Percentiles rank a stretch among this genome's conserved stretches.
phyloP scores from a whole-genome alignment of 148 eudicot species.

The Persicaria maculosa region DNA sequence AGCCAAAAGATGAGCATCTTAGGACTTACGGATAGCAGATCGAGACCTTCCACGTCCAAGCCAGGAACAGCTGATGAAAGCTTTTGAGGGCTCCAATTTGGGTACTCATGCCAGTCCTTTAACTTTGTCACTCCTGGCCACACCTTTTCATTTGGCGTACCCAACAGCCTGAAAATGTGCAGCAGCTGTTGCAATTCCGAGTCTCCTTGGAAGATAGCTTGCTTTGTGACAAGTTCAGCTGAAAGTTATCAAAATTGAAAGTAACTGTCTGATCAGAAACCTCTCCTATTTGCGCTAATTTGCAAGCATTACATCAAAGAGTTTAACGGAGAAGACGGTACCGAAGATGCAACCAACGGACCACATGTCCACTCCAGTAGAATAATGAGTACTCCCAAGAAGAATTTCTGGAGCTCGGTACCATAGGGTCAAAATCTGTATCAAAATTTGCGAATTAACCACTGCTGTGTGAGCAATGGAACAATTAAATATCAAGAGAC shows the following conservation, averaged over 20 bases:
- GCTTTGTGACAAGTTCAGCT: constrained; percentile 80
- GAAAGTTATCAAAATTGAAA: constrained; percentile 6
- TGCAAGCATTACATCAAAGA: neutral
- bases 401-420: constrained; percentile 97
- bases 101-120: constrained; percentile 93
- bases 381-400: constrained; percentile 86
- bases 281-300: neutral
- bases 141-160: constrained; percentile 84
- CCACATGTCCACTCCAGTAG: constrained; percentile 97
- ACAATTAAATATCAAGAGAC: too few relatives aligned
- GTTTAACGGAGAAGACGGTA: constrained; percentile 14
- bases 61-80: constrained; percentile 58
- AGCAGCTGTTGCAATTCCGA: constrained; percentile 96
- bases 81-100: constrained; percentile 76
- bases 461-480: neutral
- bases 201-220: constrained; percentile 76
- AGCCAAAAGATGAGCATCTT: neutral
- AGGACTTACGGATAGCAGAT: constrained; percentile 54
- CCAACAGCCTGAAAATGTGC: constrained; percentile 92
- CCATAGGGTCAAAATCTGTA: constrained; percentile 93
- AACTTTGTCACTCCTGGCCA: constrained; percentile 91
- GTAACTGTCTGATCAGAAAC: neutral
- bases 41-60: constrained; percentile 56
- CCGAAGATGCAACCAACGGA: constrained; percentile 98
- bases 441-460: neutral